Evolutionary conservation across 2,329 filamentous ascomycete species (phyloP), one percentile per base, ranked within the genome.

Genomic region (Xylaria multiplex): DNA sequence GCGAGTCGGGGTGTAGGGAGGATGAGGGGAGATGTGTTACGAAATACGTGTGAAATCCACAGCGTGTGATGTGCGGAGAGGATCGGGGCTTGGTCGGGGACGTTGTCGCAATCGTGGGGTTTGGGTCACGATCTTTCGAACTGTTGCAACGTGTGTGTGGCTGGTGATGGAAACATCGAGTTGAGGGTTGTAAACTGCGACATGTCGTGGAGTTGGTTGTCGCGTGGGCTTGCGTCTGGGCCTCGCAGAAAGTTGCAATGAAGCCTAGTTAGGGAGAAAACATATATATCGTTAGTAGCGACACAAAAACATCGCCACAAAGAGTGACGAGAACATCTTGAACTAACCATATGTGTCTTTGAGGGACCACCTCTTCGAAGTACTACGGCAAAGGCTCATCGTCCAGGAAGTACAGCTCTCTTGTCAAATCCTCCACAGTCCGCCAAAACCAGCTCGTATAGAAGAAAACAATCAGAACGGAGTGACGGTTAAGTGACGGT

Each of bases 21-120:
- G 93, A 96, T 19, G 93, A 97, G 4, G 96, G 95, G 1, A 99
- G 86, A 78, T 97, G 93, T 8, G 96, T 97, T 66, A 98, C 93
- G 79, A 99, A 99, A 83, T 99, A 98, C 73, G 96, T 93, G 82
- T 97, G 93, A 79, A 98, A 98, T 69, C 80, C 78, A 54, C 87
- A 85, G 59, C 80, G 81, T 32, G 64, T 60, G 27, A 42, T 56
- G 46, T 69, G 71, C 11, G 64, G 61, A 14, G 68, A 54, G 1
- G 48, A 13, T 13, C 27, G 58, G 27, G 53, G 14, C 11, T 30
- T 48, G 13, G 16, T 27, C 35, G 52, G 13, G 5, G 57, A 53
- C 8, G 43, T 27, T 22, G 53, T 16, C 53, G 64, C 37, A 2
- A 13, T 46, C 19, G 59, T 32, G 32, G 40, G 16, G 7, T 61